Conservation (phyloP, 73 alveolate species). For the Stentor roeselii region DNA sequence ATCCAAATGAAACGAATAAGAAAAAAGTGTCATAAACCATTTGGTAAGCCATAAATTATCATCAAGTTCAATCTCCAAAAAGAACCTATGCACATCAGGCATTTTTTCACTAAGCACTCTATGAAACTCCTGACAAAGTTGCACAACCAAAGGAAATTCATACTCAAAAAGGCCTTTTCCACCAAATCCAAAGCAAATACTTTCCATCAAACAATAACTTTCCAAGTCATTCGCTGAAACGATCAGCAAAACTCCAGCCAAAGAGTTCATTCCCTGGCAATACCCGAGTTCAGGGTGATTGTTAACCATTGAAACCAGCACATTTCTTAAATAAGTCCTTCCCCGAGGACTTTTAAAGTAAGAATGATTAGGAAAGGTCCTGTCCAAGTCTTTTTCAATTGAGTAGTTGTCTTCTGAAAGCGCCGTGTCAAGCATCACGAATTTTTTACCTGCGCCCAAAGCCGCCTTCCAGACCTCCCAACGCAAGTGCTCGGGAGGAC, state of each 20-base stretch:
- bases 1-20: constrained; percentile 50
- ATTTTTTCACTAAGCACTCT: constrained; percentile 31
- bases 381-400: constrained; percentile 15
- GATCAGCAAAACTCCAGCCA: constrained; percentile 53
- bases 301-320: background rate
- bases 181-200: constrained; percentile 29
- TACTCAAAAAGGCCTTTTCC: constrained; percentile 50
- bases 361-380: constrained; percentile 29
- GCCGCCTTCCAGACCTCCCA: background rate
- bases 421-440: background rate
- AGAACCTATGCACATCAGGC: constrained; percentile 45
- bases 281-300: constrained; percentile 49
- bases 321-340: background rate
- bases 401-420: background rate
- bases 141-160: constrained; percentile 46
- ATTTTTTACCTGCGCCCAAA: background rate
- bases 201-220: constrained; percentile 51
- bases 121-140: constrained; percentile 41
- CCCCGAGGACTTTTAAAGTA: background rate
- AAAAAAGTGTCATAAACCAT: constrained; percentile 56
- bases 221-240: constrained; percentile 61
- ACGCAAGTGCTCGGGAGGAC: background rate
- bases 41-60: constrained; percentile 46
- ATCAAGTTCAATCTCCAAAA: constrained; percentile 37
- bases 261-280: constrained; percentile 53